Evolutionary conservation across 257 asterid species (phyloP).

Genomic region (Ballota nigra): DNA sequence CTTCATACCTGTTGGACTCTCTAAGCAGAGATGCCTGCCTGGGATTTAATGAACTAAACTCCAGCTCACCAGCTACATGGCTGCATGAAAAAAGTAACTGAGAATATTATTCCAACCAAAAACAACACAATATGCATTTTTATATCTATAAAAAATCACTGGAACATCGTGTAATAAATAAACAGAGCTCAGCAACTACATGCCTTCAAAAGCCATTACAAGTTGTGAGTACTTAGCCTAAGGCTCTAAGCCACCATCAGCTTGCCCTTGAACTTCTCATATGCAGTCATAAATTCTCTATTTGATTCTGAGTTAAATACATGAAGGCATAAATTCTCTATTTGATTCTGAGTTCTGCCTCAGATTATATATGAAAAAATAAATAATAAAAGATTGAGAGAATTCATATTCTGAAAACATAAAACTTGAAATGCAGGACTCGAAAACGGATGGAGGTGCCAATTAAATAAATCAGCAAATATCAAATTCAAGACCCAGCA

Average conservation of each 20-base stretch:
- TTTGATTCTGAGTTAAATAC: neutral
- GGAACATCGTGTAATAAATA: neutral
- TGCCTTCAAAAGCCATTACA: neutral
- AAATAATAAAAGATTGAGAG: neutral
- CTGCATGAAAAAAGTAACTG: slow-evolving; percentile 25
- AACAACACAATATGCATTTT: neutral
- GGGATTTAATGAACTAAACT: slow-evolving; percentile 27
- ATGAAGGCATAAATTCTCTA: neutral
- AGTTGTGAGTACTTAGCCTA: neutral
- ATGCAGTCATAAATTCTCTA: neutral
- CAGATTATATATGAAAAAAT: neutral
- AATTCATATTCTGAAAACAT: neutral
- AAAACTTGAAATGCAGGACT: neutral
- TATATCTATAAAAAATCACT: neutral
- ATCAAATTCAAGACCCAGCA: neutral
- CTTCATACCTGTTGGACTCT: slow-evolving; percentile 48
- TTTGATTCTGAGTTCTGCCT: neutral
- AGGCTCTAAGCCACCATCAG: neutral
- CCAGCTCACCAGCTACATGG: slow-evolving; percentile 34
- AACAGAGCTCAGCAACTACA: neutral
- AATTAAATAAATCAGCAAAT: neutral
- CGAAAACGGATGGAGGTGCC: neutral
- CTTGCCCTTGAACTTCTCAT: too few species aligned
- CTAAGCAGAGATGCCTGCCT: slow-evolving; percentile 33
- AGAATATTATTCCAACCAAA: neutral